A percentile compares a stretch with the other conserved stretches of the same genome.
These are phyloP conservation scores for Starmera caribaea DNA, from an alignment of 805 yeast species.

Conservation along the genomic window DNA sequence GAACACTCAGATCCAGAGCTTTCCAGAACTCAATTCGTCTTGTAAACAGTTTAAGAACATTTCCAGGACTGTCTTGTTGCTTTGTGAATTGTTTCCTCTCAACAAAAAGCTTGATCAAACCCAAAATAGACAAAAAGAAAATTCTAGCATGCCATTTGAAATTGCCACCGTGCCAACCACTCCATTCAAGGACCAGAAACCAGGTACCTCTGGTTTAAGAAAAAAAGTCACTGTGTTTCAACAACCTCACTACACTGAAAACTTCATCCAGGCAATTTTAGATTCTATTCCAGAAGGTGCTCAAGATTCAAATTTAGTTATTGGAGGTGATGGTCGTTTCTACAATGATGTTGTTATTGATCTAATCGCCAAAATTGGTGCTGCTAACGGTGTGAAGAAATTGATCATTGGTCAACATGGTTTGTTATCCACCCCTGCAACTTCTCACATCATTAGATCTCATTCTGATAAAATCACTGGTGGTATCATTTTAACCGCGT, in stretches of 20 bases:
- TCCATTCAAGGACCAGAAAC: constrained; percentile 85
- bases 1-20: too few species aligned
- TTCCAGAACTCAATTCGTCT: too few species aligned
- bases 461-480: constrained; percentile 58
- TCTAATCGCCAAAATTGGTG: constrained; percentile 71
- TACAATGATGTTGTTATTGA: constrained; percentile 79
- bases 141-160: constrained; percentile 6
- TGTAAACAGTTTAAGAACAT: too few species aligned
- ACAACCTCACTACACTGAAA: constrained; percentile 74
- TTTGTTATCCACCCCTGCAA: constrained; percentile 89
- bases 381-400: constrained; percentile 85
- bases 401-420: constrained; percentile 85
- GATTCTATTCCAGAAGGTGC: constrained; percentile 88
- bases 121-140: neutral
- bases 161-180: constrained; percentile 42
- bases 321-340: constrained; percentile 96
- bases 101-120: too few species aligned
- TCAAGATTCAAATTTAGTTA: constrained; percentile 62
- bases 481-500: constrained; percentile 92
- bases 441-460: constrained; percentile 84
- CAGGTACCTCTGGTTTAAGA: constrained; percentile 95
- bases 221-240: constrained; percentile 84
- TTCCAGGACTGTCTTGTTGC: too few species aligned
- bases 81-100: too few species aligned
- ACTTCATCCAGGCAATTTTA: constrained; percentile 81